Percentiles rank a stretch among this genome's conserved stretches.
Evolutionary conservation across 192 early-diverging fungal genomes (phyloP).

Genomic region (Umbelopsis sp.): DNA sequence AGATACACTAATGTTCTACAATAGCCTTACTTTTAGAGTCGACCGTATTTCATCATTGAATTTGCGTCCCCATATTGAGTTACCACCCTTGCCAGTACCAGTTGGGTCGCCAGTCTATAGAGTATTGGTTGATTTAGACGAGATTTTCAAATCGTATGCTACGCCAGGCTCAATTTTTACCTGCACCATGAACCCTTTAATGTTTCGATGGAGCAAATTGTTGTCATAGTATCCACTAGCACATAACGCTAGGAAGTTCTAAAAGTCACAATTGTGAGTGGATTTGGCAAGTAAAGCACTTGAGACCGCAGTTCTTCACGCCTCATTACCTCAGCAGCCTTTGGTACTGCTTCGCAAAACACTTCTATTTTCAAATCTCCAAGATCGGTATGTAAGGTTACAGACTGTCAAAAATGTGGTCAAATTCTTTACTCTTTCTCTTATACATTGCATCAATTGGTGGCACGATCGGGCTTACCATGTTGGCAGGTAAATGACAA

Average conservation of each 20-base stretch:
- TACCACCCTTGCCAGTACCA: constrained; percentile 85
- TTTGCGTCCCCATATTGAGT: constrained; percentile 81
- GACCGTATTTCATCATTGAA: constrained; percentile 84
- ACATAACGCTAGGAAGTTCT: constrained; percentile 97
- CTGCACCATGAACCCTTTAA: constrained; percentile 85
- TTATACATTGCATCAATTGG: not conserved
- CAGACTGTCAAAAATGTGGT: constrained; percentile 53
- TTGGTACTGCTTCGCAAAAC: constrained; percentile 87
- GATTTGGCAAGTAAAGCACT: not conserved
- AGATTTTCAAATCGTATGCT: not conserved
- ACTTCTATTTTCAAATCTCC: constrained; percentile 96
- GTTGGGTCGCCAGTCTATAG: constrained; percentile 83
- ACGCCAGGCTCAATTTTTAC: constrained; percentile 27
- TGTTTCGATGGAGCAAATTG: constrained; percentile 84
- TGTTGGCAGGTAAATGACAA: not conserved
- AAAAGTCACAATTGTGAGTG: not conserved
- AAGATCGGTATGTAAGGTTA: constrained; percentile 90
- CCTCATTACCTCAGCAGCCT: constrained; percentile 68
- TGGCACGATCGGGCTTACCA: not conserved
- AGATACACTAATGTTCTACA: no score
- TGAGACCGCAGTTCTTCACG: not conserved
- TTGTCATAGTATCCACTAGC: constrained; percentile 93
- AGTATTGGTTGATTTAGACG: constrained; percentile 9
- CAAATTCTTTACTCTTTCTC: not conserved
- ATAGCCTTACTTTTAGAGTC: constrained; percentile 64